Percentiles rank a stretch among this genome's conserved stretches.
phyloP scores from a whole-genome alignment of 495 filamentous ascomycete genomes.

The Penicillium longicatenatum region DNA sequence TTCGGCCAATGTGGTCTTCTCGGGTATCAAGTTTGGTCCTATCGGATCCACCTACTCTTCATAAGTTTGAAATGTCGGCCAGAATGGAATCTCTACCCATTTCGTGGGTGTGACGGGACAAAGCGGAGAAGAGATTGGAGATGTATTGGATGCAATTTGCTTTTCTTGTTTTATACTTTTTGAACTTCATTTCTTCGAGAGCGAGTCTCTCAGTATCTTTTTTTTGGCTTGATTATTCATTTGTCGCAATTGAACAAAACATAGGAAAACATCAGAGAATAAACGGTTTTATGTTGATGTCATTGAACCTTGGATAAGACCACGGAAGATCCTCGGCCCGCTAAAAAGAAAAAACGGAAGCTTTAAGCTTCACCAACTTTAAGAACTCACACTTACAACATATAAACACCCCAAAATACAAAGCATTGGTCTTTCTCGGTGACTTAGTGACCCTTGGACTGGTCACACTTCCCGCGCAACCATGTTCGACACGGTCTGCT shows the following conservation, averaged over 20 bases:
- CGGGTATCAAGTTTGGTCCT: conserved; percentile 69
- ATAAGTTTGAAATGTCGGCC: neutral
- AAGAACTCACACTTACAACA: neutral
- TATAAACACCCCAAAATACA: neutral
- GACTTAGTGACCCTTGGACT: conserved; percentile 51
- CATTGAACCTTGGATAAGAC: conserved; percentile 1
- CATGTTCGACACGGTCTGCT: conserved; percentile 87
- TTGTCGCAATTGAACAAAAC: neutral
- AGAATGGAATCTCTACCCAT: neutral
- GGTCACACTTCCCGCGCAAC: conserved; percentile 53
- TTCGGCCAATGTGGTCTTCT: conserved; percentile 63
- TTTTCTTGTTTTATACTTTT: neutral
- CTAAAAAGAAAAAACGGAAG: conserved; percentile 9
- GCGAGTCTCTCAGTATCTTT: neutral
- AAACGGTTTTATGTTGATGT: conserved; percentile 4
- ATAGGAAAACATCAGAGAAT: neutral
- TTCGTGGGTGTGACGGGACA: neutral
- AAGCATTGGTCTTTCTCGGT: neutral
- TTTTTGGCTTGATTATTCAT: neutral
- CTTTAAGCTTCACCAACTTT: conserved; percentile 5
- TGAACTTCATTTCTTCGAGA: neutral
- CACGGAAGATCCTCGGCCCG: conserved; percentile 10
- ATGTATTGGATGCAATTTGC: neutral
- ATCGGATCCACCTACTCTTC: conserved; percentile 59
- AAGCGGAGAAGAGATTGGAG: neutral